phyloP scores from a whole-genome alignment of 2,329 filamentous ascomycete species.

The Incumbomyces delicatus region DNA sequence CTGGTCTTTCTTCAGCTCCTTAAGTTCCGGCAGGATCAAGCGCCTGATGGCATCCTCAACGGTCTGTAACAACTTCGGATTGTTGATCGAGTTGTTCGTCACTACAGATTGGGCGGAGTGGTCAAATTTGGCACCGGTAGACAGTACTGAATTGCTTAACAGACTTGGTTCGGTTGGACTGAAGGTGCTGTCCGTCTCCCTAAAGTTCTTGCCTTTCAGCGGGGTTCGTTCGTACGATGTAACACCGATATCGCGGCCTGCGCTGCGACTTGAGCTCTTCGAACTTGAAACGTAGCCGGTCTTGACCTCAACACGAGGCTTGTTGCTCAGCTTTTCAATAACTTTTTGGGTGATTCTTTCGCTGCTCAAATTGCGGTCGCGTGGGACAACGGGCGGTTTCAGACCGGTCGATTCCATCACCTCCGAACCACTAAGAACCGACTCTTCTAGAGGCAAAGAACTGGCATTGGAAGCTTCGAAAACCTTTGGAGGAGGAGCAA shows the following conservation, averaged over 20 bases:
- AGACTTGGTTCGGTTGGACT: constrained; percentile 53
- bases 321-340: constrained; percentile 54
- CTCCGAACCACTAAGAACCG: constrained; percentile 13
- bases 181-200: constrained; percentile 39
- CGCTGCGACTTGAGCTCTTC: constrained; percentile 34
- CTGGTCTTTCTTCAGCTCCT: constrained; percentile 81
- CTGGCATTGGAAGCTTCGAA: constrained; percentile 3
- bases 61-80: constrained; percentile 79
- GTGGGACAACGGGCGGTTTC: constrained; percentile 48
- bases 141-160: constrained; percentile 45
- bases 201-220: constrained; percentile 40
- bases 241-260: constrained; percentile 36
- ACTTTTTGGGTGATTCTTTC: constrained; percentile 60
- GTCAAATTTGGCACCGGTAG: constrained; percentile 40
- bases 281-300: constrained; percentile 33
- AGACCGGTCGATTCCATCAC: constrained; percentile 35
- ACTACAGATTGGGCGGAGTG: constrained; percentile 51
- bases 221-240: constrained; percentile 32
- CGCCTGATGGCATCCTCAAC: constrained; percentile 89
- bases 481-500: constrained; percentile 26
- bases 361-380: constrained; percentile 55
- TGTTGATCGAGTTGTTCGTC: constrained; percentile 71
- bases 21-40: constrained; percentile 82
- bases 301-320: constrained; percentile 34
- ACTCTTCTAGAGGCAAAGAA: constrained; percentile 3